Conservation (phyloP, 1,139 yeast genomes). For the Hemisphaericaspora subhashii region DNA sequence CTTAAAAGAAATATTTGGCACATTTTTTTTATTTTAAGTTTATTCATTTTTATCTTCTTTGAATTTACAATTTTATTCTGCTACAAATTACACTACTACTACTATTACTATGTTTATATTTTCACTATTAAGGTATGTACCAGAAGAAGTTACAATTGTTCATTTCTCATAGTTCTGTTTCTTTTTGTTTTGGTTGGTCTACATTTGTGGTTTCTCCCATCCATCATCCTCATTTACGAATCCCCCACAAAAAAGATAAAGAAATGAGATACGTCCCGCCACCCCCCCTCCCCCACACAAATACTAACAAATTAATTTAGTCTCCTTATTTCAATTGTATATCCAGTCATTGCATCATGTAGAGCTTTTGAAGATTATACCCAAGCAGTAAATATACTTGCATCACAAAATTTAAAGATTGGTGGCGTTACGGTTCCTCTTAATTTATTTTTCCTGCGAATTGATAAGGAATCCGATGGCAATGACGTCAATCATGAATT, state of each 20-base stretch:
- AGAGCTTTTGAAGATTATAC: constrained; percentile 49
- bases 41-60: no score
- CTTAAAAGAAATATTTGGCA: no score
- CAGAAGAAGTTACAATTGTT: no score
- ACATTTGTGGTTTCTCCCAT: not conserved
- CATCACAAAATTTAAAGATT: constrained; percentile 29
- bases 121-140: constrained; percentile 19
- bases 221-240: not conserved
- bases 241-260: constrained; percentile 1
- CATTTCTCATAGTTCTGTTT: not conserved
- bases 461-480: constrained; percentile 3
- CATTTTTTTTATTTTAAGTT: no score
- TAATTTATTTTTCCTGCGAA: constrained; percentile 14
- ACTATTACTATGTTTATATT: constrained; percentile 15
- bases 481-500: constrained; percentile 15
- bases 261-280: not conserved
- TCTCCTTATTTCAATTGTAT: constrained; percentile 39
- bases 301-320: constrained; percentile 7
- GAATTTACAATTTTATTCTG: no score
- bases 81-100: not conserved
- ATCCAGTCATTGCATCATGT: constrained; percentile 55
- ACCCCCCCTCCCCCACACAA: not conserved
- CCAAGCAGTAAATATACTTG: constrained; percentile 22
- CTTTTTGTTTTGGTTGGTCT: no score
- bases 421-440: constrained; percentile 37